A percentile compares a stretch with the other conserved stretches of the same genome.
Conservation (phyloP, 352 stramenopile species). For the Globisporangium acanthophoron region DNA sequence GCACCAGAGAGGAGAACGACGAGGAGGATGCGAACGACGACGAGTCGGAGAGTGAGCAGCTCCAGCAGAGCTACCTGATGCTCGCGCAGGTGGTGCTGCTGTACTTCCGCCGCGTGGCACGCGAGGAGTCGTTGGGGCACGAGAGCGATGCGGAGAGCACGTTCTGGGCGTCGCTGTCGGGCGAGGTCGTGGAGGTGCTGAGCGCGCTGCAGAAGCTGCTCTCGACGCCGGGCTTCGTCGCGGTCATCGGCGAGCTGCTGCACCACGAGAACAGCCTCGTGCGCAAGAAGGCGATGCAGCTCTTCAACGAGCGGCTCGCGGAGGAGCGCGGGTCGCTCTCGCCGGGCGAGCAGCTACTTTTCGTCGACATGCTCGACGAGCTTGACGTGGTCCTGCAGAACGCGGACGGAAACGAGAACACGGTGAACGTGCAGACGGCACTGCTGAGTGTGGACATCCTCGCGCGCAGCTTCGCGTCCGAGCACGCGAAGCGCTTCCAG, state of each 20-base stretch:
- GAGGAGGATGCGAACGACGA: constrained; percentile 22
- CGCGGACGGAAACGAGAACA: constrained; percentile 49
- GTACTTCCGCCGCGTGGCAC: constrained; percentile 77
- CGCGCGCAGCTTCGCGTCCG: constrained; percentile 66
- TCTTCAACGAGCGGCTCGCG: constrained; percentile 84
- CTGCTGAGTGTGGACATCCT: constrained; percentile 82
- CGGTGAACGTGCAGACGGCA: constrained; percentile 77
- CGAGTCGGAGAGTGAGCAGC: constrained; percentile 31
- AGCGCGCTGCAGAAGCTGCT: constrained; percentile 76
- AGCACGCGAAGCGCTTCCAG: constrained; percentile 74
- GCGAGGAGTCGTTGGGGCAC: constrained; percentile 47
- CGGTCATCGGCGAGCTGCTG: constrained; percentile 77
- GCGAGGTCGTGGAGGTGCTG: constrained; percentile 67
- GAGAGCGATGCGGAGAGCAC: constrained; percentile 26
- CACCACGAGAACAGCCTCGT: constrained; percentile 85
- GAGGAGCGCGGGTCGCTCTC: constrained; percentile 54
- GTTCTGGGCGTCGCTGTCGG: constrained; percentile 55
- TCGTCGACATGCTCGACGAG: constrained; percentile 86
- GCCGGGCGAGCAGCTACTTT: constrained; percentile 68
- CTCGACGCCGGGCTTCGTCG: constrained; percentile 81
- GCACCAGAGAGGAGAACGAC: constrained; percentile 18
- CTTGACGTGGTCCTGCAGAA: constrained; percentile 70
- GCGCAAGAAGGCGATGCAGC: constrained; percentile 84
- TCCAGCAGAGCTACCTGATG: constrained; percentile 79
- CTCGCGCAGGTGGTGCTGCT: constrained; percentile 73